Percentiles rank a stretch among this genome's conserved stretches.
Conservation (phyloP, 1,284 basidiomycete species). For the Puccinia triticina region DNA sequence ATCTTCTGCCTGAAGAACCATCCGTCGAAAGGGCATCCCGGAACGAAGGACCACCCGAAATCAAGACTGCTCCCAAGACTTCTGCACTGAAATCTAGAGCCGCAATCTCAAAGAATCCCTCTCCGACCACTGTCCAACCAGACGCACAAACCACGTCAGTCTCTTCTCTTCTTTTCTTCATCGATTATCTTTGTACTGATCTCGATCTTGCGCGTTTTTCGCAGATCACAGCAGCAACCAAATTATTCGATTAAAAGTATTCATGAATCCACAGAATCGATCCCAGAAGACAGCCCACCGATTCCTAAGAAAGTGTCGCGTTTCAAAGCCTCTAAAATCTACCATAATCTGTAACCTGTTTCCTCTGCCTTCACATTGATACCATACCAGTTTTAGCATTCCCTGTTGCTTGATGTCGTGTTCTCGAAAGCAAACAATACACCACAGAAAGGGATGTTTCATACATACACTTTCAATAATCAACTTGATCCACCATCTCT, state of each 20-base stretch:
- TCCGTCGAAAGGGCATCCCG: background rate
- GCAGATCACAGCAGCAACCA: background rate
- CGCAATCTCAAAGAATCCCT: background rate
- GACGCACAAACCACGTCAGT: background rate
- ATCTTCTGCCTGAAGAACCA: background rate
- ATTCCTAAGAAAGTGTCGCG: constrained; percentile 16
- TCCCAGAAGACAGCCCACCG: background rate
- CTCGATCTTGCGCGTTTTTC: background rate
- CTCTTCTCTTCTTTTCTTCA: background rate
- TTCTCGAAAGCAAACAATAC: too few relatives aligned
- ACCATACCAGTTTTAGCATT: too few relatives aligned
- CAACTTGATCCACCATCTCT: too few relatives aligned
- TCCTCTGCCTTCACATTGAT: too few relatives aligned
- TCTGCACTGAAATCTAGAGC: background rate
- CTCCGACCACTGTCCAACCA: background rate
- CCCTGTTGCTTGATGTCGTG: too few relatives aligned
- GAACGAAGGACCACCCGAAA: constrained; percentile 20
- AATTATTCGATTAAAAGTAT: background rate
- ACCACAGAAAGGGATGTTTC: too few relatives aligned
- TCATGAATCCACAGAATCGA: background rate
- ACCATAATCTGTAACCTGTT: background rate
- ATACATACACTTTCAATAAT: too few relatives aligned
- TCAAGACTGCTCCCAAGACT: constrained; percentile 37
- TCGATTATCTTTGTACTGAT: background rate
- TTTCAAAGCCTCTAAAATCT: constrained; percentile 27